A percentile compares a stretch with the other conserved stretches of the same genome.
Evolutionary conservation across 140 eudicot species (phyloP).

Genomic region (Senecio squalidus): DNA sequence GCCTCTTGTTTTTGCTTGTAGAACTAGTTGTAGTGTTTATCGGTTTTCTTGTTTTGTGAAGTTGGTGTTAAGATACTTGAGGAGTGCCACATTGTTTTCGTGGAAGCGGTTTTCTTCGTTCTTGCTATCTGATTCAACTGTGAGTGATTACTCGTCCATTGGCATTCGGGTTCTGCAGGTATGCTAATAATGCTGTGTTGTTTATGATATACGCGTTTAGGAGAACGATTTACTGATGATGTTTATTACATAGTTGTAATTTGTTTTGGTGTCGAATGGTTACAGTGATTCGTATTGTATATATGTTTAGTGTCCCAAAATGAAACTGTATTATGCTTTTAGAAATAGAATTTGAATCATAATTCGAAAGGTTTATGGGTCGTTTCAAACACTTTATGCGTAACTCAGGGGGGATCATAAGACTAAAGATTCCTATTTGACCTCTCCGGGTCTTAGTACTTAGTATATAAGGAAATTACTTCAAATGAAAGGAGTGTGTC

Average conservation of each 20-base stretch:
- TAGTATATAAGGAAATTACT: too few species aligned
- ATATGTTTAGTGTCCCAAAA: background rate
- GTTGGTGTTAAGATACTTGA: constrained; percentile 43
- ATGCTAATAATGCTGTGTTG: constrained; percentile 3
- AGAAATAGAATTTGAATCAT: too few species aligned
- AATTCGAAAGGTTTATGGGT: too few species aligned
- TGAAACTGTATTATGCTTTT: too few species aligned
- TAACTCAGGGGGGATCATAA: too few species aligned
- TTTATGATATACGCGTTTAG: background rate
- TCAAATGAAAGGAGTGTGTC: too few species aligned
- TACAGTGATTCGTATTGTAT: background rate
- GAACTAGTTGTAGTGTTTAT: constrained; percentile 12
- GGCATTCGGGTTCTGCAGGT: constrained; percentile 57
- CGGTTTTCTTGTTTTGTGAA: constrained; percentile 37
- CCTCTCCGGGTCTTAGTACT: too few species aligned
- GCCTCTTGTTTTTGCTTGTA: constrained; percentile 23
- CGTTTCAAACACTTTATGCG: too few species aligned
- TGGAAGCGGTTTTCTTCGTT: constrained; percentile 36
- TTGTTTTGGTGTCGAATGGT: constrained; percentile 1
- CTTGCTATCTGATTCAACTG: constrained; percentile 27
- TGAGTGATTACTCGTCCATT: constrained; percentile 24
- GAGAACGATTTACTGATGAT: background rate
- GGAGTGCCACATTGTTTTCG: constrained; percentile 17
- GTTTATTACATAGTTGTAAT: constrained; percentile 1
- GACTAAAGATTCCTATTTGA: too few species aligned